Conservation (phyloP, 257 asterid genomes). For the Linaria vulgaris region DNA sequence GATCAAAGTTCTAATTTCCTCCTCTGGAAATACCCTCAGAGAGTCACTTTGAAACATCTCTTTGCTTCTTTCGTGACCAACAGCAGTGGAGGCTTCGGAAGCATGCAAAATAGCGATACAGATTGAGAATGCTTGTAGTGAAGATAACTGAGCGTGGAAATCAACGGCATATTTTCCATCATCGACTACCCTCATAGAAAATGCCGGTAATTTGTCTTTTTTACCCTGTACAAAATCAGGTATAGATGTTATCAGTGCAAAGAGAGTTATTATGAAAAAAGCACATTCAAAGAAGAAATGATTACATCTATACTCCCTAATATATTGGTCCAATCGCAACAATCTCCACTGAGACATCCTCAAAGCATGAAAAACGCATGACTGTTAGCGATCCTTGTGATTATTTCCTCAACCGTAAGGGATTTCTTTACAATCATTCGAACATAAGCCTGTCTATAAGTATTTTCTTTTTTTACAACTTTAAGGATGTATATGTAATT, state of each 20-base stretch:
- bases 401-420: too few species aligned
- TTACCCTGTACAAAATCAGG: constrained; percentile 56
- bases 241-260: neutral
- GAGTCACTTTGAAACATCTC: constrained; percentile 54
- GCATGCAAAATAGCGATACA: constrained; percentile 72
- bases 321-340: too few species aligned
- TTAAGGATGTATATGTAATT: too few species aligned
- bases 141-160: constrained; percentile 83
- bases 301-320: too few species aligned
- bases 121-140: constrained; percentile 87
- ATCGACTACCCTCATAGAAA: constrained; percentile 47
- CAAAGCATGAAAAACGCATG: too few species aligned
- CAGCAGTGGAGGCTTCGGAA: constrained; percentile 48
- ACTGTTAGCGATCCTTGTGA: too few species aligned
- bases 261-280: too few species aligned
- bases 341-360: too few species aligned
- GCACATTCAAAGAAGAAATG: too few species aligned
- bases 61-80: constrained; percentile 44
- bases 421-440: too few species aligned
- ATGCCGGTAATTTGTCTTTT: constrained; percentile 55
- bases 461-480: too few species aligned
- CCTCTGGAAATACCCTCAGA: constrained; percentile 52
- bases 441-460: too few species aligned
- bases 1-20: constrained; percentile 49
- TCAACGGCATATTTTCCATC: constrained; percentile 74